These are phyloP conservation scores for Citrus hindsii DNA, from an alignment of 345 rosid species.

Conservation along the genomic window DNA sequence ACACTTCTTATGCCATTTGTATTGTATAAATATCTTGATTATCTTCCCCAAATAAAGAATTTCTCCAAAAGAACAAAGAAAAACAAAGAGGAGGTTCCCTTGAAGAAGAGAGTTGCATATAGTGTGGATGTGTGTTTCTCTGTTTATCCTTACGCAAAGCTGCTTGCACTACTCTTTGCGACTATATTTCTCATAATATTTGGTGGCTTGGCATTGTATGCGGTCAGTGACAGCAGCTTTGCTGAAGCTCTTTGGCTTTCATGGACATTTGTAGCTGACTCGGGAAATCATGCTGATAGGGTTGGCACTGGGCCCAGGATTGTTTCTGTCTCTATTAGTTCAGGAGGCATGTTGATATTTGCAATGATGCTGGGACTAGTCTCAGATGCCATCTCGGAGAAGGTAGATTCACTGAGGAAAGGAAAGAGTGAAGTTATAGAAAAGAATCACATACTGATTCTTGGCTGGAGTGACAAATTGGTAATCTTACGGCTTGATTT, in stretches of 20 bases:
- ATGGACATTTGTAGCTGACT: slow-evolving; percentile 92
- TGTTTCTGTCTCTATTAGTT: slow-evolving; percentile 84
- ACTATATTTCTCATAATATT: slow-evolving; percentile 74
- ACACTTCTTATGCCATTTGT: slow-evolving; percentile 60
- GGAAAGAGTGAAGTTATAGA: slow-evolving; percentile 97
- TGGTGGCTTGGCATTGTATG: slow-evolving; percentile 83
- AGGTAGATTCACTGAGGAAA: slow-evolving; percentile 85
- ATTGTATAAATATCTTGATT: slow-evolving; percentile 67
- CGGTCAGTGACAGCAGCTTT: slow-evolving; percentile 75
- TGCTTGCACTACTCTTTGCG: slow-evolving; percentile 82
- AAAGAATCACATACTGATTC: slow-evolving; percentile 74
- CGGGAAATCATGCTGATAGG: slow-evolving; percentile 87
- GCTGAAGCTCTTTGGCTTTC: slow-evolving; percentile 91
- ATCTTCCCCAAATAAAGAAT: slow-evolving; percentile 56
- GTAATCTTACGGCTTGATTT: slow-evolving; percentile 28
- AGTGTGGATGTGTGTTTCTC: slow-evolving; percentile 88
- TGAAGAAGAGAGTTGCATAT: slow-evolving; percentile 90
- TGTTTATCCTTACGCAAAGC: slow-evolving; percentile 84
- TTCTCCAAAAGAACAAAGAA: slow-evolving; percentile 41
- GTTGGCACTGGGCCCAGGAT: slow-evolving; percentile 75
- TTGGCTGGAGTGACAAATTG: slow-evolving; percentile 98
- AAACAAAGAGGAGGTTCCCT: slow-evolving; percentile 68
- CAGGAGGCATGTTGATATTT: slow-evolving; percentile 92
- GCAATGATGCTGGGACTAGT: slow-evolving; percentile 97
- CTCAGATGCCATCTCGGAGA: slow-evolving; percentile 89